These are phyloP conservation scores for Eruca vesicaria DNA, from an alignment of 441 rosid species.

Conservation along the genomic window DNA sequence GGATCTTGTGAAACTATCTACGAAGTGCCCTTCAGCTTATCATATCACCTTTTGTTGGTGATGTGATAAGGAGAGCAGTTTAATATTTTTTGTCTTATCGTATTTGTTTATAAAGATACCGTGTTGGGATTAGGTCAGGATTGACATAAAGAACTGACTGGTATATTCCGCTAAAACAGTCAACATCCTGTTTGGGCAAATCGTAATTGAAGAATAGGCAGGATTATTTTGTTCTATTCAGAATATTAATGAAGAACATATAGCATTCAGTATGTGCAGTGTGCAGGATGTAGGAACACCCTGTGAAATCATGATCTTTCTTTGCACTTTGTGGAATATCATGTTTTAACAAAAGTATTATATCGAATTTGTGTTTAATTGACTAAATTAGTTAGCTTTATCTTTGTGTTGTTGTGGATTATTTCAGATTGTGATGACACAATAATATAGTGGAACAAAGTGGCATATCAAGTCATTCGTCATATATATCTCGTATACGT, in stretches of 20 bases:
- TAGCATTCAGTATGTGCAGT: neutral
- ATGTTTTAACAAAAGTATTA: neutral
- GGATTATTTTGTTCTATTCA: neutral
- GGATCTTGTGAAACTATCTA: conserved; percentile 13
- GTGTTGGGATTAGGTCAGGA: conserved; percentile 33
- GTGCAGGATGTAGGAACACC: too few relatives aligned
- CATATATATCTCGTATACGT: too few relatives aligned
- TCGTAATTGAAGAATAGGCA: neutral
- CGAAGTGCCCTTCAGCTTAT: conserved; percentile 36
- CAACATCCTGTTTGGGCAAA: neutral
- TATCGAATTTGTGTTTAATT: neutral
- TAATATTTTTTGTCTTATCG: conserved; percentile 25
- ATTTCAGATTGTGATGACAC: conserved; percentile 18
- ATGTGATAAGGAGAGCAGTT: conserved; percentile 36
- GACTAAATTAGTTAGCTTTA: neutral
- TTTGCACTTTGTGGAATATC: too few relatives aligned
- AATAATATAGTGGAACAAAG: conserved; percentile 16
- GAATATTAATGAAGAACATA: neutral
- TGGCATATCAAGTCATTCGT: conserved; percentile 5
- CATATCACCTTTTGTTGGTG: conserved; percentile 15
- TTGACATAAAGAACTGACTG: neutral
- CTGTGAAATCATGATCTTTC: neutral
- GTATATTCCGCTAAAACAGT: neutral
- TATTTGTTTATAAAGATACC: conserved; percentile 9
- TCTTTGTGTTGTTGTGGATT: conserved; percentile 2